These are phyloP conservation scores for Exophiala dermatitidis DNA, from an alignment of 2,329 filamentous ascomycete genomes.

Conservation along the genomic window DNA sequence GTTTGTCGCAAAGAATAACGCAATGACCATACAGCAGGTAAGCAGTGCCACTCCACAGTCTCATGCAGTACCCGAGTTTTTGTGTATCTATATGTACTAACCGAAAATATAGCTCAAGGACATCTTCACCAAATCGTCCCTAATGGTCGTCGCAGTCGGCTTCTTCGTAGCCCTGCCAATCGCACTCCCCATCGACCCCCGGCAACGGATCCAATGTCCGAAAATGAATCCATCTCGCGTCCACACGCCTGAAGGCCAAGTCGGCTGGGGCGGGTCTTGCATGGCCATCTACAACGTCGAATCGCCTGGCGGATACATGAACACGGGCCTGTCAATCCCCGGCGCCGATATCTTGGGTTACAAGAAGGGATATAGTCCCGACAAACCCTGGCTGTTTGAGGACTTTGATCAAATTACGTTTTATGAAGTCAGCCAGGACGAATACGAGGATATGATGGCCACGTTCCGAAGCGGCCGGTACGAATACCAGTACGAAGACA, in stretches of 20 bases:
- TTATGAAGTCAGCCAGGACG: conserved; percentile 47
- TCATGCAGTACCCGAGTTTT: too few species aligned
- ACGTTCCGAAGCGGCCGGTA: conserved; percentile 47
- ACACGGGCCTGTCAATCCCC: conserved; percentile 47
- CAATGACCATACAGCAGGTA: conserved; percentile 39
- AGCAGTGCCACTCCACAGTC: background rate
- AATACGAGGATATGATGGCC: conserved; percentile 45
- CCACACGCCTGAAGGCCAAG: conserved; percentile 51
- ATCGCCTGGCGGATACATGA: conserved; percentile 51
- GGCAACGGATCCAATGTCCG: conserved; percentile 47
- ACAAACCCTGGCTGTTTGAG: conserved; percentile 49
- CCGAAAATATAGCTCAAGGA: conserved; percentile 37
- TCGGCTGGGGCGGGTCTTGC: conserved; percentile 51
- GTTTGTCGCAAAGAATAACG: conserved; percentile 52
- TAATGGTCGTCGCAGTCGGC: conserved; percentile 49
- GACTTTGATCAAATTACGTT: conserved; percentile 53
- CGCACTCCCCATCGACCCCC: conserved; percentile 48
- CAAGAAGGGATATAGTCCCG: conserved; percentile 43
- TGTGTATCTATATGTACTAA: background rate
- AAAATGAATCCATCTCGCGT: conserved; percentile 53
- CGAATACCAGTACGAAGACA: conserved; percentile 45
- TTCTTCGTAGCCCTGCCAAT: conserved; percentile 51
- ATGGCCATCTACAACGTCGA: conserved; percentile 52
- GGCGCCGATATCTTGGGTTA: conserved; percentile 49
- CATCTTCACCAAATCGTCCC: conserved; percentile 45